phyloP scores from a whole-genome alignment of 768 basidiomycete genomes.

The Mycena capillaripes region DNA sequence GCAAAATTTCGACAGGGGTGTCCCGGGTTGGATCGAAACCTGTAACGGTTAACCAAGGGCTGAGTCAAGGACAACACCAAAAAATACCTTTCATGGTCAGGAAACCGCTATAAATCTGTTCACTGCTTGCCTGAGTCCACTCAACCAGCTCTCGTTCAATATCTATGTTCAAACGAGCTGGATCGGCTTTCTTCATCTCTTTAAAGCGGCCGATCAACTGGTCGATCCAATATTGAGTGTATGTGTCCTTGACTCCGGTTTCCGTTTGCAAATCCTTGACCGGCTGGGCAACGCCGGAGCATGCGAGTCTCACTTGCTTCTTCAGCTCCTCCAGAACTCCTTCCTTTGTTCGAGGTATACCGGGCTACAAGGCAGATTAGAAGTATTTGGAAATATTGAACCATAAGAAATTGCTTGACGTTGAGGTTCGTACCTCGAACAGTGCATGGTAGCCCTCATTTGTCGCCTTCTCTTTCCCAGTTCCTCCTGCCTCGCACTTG shows the following conservation, averaged over 20 bases:
- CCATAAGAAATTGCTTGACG: neutral
- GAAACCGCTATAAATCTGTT: constrained; percentile 1
- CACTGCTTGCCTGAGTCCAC: neutral
- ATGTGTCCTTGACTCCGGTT: constrained; percentile 55
- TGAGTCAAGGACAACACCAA: neutral
- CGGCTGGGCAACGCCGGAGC: constrained; percentile 44
- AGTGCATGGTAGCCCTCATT: no score
- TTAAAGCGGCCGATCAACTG: constrained; percentile 44
- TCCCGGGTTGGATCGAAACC: constrained; percentile 49
- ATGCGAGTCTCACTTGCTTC: constrained; percentile 48
- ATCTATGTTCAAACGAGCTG: neutral
- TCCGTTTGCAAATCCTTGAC: constrained; percentile 47
- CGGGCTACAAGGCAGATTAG: no score
- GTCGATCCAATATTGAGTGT: constrained; percentile 54
- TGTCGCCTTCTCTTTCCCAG: no score
- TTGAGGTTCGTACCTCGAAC: no score
- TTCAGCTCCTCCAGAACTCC: constrained; percentile 41
- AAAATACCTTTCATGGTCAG: neutral
- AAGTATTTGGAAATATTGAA: no score
- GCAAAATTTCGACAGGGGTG: constrained; percentile 60
- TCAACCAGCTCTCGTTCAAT: neutral
- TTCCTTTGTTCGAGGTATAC: constrained; percentile 38
- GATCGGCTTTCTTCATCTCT: neutral
- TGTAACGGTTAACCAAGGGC: constrained; percentile 5
- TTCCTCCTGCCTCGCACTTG: no score